A percentile compares a stretch with the other conserved stretches of the same genome.
These are phyloP conservation scores for Xylaria arbuscula DNA, from an alignment of 2,329 filamentous ascomycete species.

Conservation along the genomic window DNA sequence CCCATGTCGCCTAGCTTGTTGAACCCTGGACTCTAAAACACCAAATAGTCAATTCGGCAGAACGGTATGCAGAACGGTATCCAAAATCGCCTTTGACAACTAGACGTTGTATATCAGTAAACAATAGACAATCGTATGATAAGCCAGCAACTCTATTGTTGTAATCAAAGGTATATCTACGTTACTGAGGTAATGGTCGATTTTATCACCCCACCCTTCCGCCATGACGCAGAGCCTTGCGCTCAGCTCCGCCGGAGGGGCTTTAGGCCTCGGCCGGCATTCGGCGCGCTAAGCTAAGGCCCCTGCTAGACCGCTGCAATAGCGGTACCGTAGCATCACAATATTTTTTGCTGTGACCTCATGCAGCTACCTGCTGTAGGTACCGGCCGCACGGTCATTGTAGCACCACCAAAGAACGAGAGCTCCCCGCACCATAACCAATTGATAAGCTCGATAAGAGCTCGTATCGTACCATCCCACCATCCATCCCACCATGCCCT, in stretches of 20 bases:
- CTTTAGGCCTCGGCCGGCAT: conserved; percentile 22
- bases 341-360: conserved; percentile 33
- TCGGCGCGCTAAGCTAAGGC: conserved; percentile 26
- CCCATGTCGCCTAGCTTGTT: background rate
- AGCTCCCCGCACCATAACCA: conserved; percentile 36
- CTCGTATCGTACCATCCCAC: conserved; percentile 36
- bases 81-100: background rate
- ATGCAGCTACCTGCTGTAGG: conserved; percentile 22
- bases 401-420: background rate
- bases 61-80: no score
- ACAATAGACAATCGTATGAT: conserved; percentile 19
- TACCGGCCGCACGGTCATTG: background rate
- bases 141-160: background rate
- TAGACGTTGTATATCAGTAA: background rate
- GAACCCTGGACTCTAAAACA: background rate
- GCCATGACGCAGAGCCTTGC: conserved; percentile 31
- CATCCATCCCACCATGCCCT: conserved; percentile 6
- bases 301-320: background rate
- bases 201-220: background rate
- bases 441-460: conserved; percentile 41
- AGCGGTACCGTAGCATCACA: background rate
- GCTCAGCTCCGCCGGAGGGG: conserved; percentile 29
- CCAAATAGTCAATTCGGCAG: no score
- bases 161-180: background rate
- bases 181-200: background rate